These are phyloP conservation scores for Nicotiana noctiflora DNA, from an alignment of 257 asterid species.

Conservation along the genomic window DNA sequence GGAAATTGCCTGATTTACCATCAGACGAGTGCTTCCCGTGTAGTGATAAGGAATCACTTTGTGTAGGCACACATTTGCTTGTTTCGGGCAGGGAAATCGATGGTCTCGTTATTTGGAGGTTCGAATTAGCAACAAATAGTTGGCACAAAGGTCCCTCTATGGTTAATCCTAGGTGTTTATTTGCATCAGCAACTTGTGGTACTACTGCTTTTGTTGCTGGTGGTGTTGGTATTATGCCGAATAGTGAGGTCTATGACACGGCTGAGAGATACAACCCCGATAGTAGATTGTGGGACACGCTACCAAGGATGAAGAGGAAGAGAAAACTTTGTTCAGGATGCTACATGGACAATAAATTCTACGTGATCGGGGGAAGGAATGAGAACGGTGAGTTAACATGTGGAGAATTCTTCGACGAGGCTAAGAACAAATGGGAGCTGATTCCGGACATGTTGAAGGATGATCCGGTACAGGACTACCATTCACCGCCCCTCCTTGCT, in stretches of 20 bases:
- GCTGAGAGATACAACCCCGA: conserved; percentile 57
- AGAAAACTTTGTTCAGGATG: conserved; percentile 58
- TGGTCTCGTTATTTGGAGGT: conserved; percentile 65
- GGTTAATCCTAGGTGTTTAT: conserved; percentile 66
- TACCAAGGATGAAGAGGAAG: conserved; percentile 55
- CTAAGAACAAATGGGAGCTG: conserved; percentile 47
- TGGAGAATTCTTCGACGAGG: conserved; percentile 58
- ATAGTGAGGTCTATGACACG: conserved; percentile 30
- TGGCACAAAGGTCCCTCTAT: conserved; percentile 70
- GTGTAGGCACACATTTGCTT: conserved; percentile 65
- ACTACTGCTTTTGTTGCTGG: conserved; percentile 62
- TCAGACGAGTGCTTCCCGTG: conserved; percentile 49
- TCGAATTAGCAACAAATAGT: conserved; percentile 41
- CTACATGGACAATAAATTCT: conserved; percentile 63
- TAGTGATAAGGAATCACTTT: conserved; percentile 68
- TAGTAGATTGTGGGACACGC: conserved; percentile 43
- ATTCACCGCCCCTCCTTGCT: conserved; percentile 76
- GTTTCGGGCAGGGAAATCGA: conserved; percentile 63
- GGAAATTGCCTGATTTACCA: conserved; percentile 54
- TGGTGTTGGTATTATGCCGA: conserved; percentile 36
- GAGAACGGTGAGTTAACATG: conserved; percentile 52
- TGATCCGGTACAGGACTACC: conserved; percentile 47
- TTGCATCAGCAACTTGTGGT: conserved; percentile 69
- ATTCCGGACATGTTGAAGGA: conserved; percentile 67
- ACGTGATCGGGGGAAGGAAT: conserved; percentile 64